Evolutionary conservation across 768 basidiomycete genomes (phyloP).

Genomic region (Leccinum rimulosum): DNA sequence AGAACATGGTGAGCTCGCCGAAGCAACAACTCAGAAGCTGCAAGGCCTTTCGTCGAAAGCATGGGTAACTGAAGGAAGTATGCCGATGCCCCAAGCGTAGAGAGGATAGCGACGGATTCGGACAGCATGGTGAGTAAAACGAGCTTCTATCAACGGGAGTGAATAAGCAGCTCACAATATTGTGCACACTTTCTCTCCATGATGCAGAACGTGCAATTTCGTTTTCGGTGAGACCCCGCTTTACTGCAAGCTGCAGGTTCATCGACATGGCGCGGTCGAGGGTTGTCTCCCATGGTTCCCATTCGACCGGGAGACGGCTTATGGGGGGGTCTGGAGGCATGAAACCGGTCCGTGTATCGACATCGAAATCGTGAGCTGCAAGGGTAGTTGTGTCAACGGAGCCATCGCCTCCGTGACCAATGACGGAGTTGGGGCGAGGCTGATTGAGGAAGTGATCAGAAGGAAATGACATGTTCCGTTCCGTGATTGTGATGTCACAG

Average conservation of each 20-base stretch:
- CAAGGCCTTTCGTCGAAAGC: constrained; percentile 45
- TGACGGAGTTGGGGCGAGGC: constrained; percentile 31
- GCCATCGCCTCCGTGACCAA: constrained; percentile 20
- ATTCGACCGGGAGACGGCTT: constrained; percentile 54
- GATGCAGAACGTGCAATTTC: constrained; percentile 42
- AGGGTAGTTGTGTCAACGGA: constrained; percentile 57
- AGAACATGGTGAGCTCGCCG: constrained; percentile 75
- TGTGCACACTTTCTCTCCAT: constrained; percentile 54
- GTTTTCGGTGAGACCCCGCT: constrained; percentile 34
- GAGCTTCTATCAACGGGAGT: background rate
- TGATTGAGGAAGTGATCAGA: constrained; percentile 36
- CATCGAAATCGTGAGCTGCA: constrained; percentile 87
- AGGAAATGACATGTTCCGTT: constrained; percentile 12
- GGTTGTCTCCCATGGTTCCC: constrained; percentile 70
- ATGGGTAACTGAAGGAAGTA: constrained; percentile 48
- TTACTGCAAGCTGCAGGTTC: constrained; percentile 56
- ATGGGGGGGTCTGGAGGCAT: constrained; percentile 80
- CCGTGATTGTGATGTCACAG: background rate
- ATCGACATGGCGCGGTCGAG: constrained; percentile 49
- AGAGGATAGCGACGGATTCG: background rate
- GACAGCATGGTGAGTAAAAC: background rate
- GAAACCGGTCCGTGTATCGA: constrained; percentile 88
- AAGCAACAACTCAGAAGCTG: constrained; percentile 51
- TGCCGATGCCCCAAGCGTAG: background rate
- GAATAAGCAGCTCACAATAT: constrained; percentile 37